phyloP scores from a whole-genome alignment of 2,329 filamentous ascomycete species.

The Claviceps purpurea region DNA sequence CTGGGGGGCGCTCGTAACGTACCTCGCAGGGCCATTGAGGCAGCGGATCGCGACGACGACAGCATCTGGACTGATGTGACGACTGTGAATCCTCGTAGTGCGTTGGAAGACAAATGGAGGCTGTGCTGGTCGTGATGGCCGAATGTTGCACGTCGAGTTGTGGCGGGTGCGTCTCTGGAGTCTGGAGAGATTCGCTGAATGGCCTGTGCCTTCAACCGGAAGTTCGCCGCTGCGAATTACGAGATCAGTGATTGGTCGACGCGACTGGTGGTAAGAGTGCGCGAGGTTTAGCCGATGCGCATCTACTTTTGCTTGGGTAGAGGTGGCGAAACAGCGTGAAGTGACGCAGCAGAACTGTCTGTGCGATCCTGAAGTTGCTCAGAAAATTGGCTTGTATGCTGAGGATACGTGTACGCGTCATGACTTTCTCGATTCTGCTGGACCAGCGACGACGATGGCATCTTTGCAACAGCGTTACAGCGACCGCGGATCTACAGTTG shows the following conservation, averaged over 20 bases:
- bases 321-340: not conserved
- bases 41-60: constrained; percentile 35
- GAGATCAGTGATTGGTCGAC: constrained; percentile 17
- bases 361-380: too few species aligned
- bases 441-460: too few species aligned
- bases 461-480: too few species aligned
- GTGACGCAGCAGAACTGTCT: not conserved
- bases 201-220: not conserved
- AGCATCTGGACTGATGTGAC: constrained; percentile 25
- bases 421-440: too few species aligned
- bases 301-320: not conserved
- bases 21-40: constrained; percentile 40
- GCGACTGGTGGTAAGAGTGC: not conserved
- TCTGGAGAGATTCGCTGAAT: not conserved
- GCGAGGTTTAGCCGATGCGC: constrained; percentile 18
- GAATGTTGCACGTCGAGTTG: too few species aligned
- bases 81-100: too few species aligned
- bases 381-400: too few species aligned
- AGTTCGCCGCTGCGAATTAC: constrained; percentile 14
- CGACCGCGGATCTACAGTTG: too few species aligned
- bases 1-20: not conserved
- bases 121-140: too few species aligned
- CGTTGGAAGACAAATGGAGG: too few species aligned
- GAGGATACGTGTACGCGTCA: too few species aligned
- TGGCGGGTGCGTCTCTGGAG: not conserved